phyloP scores from a whole-genome alignment of 2,329 filamentous ascomycete species.

The Ophiostoma triangulosporum region DNA sequence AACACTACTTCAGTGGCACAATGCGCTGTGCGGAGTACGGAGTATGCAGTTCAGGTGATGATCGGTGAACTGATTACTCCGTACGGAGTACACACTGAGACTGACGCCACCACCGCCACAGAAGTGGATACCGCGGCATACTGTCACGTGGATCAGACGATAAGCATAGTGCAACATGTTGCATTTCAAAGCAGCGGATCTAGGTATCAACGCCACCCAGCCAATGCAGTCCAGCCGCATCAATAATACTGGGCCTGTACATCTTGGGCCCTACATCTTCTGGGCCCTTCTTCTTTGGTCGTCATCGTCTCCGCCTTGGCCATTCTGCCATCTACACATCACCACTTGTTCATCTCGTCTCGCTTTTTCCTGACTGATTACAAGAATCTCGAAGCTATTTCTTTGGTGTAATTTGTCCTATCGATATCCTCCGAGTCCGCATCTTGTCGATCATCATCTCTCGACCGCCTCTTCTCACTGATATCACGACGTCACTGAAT shows the following conservation, averaged over 20 bases:
- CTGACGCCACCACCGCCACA: background rate
- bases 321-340: constrained; percentile 6
- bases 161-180: background rate
- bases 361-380: background rate
- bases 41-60: no score
- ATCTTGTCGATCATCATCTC: background rate
- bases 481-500: background rate
- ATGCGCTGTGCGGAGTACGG: no score
- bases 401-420: background rate
- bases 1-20: no score
- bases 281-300: constrained; percentile 5
- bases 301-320: constrained; percentile 1
- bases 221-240: background rate
- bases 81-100: no score
- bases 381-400: background rate
- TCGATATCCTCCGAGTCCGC: background rate
- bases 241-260: background rate
- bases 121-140: background rate
- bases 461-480: background rate
- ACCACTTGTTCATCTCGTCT: background rate
- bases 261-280: background rate
- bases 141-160: background rate
- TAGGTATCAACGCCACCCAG: background rate
- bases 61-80: no score
- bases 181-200: background rate